Conservation (phyloP, 352 stramenopile genomes). For the Phytophthora nicotianae region DNA sequence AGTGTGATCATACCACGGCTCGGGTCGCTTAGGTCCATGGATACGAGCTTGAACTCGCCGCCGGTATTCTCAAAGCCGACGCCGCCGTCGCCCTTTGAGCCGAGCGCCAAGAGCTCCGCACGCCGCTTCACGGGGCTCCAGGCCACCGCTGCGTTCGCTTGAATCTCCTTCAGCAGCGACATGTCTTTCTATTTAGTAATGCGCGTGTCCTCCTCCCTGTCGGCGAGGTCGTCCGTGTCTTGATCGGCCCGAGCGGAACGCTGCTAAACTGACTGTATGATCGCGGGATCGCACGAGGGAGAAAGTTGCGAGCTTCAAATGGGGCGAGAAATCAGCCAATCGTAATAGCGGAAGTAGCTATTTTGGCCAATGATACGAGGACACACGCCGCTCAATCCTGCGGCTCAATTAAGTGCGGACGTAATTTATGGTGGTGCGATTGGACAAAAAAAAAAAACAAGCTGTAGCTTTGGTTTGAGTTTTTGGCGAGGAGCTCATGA, state of each 20-base stretch:
- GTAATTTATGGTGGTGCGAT: neutral
- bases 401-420: conserved; percentile 1
- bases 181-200: conserved; percentile 42
- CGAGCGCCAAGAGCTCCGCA: conserved; percentile 83
- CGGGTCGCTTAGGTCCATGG: conserved; percentile 89
- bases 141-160: conserved; percentile 87
- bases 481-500: too few relatives aligned
- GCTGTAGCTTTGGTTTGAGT: too few relatives aligned
- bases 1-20: conserved; percentile 76
- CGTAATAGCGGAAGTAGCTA: neutral
- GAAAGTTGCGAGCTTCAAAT: conserved; percentile 3
- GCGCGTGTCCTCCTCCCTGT: conserved; percentile 2
- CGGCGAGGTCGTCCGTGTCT: conserved; percentile 10
- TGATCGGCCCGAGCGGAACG: conserved; percentile 16
- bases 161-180: conserved; percentile 92
- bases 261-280: conserved; percentile 33
- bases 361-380: conserved; percentile 40
- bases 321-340: conserved; percentile 13
- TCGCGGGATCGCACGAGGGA: conserved; percentile 21
- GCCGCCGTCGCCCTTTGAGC: conserved; percentile 95
- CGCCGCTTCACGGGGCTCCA: conserved; percentile 86
- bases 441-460: neutral
- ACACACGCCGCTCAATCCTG: conserved; percentile 37
- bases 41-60: conserved; percentile 96
- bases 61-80: conserved; percentile 98